Evolutionary conservation across 2,329 filamentous ascomycete species (phyloP), one percentile per base, ranked within the genome.

Genomic region (Pleurostoma richardsiae): DNA sequence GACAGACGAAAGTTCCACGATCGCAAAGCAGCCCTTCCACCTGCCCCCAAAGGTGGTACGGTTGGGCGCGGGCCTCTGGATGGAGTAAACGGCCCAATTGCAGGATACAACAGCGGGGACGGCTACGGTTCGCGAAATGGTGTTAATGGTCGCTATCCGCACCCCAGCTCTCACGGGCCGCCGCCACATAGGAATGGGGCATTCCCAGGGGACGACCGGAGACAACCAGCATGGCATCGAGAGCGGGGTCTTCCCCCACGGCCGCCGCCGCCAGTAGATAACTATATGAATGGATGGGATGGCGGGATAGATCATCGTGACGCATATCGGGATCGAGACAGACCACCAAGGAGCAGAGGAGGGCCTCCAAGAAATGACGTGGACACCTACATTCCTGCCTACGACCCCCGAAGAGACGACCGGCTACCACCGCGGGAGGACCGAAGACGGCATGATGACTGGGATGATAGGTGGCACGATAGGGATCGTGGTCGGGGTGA

Each of bases 1-100:
- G 94, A 99, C 63, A 82, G 92, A 43, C 83, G 90, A 63, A 95
- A 92, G 67, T 92, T 90, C 56, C 86, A 95, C 54, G 87, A 90
- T 49, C 86, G 94, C 59, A 89, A 89, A 60, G 86, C 86, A 27
- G 86, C 85, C 27, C 77, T 92, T 8, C 92, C 92, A 4, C 92
- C 94, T 10, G 94, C 92, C 1, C 94, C 94, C 0, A 90, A 92
- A 56, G 92, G 91, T 10, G 92, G 90, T 4, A 90, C 89, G 1
- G 90, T 96, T 3, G 92, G 92, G 10, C 82, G 90, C 58, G 82
- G 82, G n/a, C 73, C 74, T 2, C 64, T 67, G 40, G 69, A 70
- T 3, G 73, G 75, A 29, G 59, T 55, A 4, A 56, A 57, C 45
- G 72, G 74, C 6, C 73, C 75, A 7, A 74, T 77, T 51, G 64